Evolutionary conservation across 176 grass and related monocot species (phyloP).

Genomic region (Melocanna baccifera): DNA sequence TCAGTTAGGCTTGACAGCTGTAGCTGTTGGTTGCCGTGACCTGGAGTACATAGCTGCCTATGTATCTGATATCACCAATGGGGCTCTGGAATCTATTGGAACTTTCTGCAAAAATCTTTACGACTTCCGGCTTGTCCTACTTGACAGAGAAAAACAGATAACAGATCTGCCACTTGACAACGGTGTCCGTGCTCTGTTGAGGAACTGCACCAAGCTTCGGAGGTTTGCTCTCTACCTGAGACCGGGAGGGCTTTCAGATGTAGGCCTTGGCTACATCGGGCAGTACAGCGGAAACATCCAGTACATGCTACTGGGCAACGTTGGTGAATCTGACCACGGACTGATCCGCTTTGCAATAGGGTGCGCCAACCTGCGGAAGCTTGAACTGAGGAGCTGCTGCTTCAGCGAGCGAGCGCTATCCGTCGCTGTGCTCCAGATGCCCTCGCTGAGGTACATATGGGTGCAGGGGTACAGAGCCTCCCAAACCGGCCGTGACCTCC

Average conservation of each 20-base stretch:
- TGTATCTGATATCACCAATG: constrained; percentile 89
- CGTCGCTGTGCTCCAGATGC: constrained; percentile 51
- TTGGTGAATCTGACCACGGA: constrained; percentile 73
- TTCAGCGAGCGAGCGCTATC: constrained; percentile 83
- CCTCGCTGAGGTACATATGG: constrained; percentile 80
- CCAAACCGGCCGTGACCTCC: constrained; percentile 47
- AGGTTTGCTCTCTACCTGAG: constrained; percentile 84
- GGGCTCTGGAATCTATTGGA: constrained; percentile 71
- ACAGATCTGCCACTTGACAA: constrained; percentile 83
- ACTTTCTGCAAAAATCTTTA: constrained; percentile 78
- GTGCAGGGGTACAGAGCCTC: constrained; percentile 85
- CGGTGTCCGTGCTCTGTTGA: constrained; percentile 70
- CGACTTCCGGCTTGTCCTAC: constrained; percentile 84
- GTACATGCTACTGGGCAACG: constrained; percentile 83
- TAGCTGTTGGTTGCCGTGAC: constrained; percentile 75
- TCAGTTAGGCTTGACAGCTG: constrained; percentile 62
- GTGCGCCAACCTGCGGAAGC: constrained; percentile 69
- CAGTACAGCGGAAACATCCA: constrained; percentile 62
- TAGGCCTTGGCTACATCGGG: constrained; percentile 71
- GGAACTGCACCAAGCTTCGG: constrained; percentile 69
- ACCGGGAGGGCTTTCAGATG: constrained; percentile 77
- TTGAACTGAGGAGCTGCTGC: constrained; percentile 78
- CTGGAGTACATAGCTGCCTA: constrained; percentile 90
- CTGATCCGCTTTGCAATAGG: constrained; percentile 67
- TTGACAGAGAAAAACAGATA: constrained; percentile 55